Conservation (phyloP, 371 early-diverging fungal genomes). For the Saksenaea oblongispora region DNA sequence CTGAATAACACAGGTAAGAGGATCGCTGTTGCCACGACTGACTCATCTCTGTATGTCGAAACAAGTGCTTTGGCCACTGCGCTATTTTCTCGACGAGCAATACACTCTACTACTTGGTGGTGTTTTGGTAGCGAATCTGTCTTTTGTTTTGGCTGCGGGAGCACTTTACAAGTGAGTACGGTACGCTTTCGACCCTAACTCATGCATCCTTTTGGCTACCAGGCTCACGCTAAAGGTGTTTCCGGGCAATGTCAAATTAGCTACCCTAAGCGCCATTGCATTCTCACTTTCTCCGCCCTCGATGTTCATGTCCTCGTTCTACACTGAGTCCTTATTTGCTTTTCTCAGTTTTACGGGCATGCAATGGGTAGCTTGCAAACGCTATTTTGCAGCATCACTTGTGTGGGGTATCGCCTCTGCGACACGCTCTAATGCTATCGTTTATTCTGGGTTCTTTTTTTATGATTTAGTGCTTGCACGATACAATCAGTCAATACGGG, state of each 20-base stretch:
- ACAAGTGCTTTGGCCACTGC: slow-evolving; percentile 47
- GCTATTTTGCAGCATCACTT: slow-evolving; percentile 41
- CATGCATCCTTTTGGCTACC: neutral
- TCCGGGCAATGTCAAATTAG: slow-evolving; percentile 52
- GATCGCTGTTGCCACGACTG: neutral
- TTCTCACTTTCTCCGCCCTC: slow-evolving; percentile 79
- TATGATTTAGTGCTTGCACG: slow-evolving; percentile 52
- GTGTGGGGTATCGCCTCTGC: slow-evolving; percentile 63
- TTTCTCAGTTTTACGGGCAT: slow-evolving; percentile 79
- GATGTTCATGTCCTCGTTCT: slow-evolving; percentile 87
- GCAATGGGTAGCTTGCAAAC: slow-evolving; percentile 47
- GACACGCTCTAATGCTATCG: slow-evolving; percentile 82
- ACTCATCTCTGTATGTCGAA: neutral
- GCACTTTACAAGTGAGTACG: slow-evolving; percentile 65
- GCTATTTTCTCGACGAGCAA: slow-evolving; percentile 41
- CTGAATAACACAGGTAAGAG: slow-evolving; percentile 49
- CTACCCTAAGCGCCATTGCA: slow-evolving; percentile 68
- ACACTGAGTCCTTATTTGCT: slow-evolving; percentile 90
- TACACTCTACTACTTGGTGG: slow-evolving; percentile 65
- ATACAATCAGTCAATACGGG: slow-evolving; percentile 6
- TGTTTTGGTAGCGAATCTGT: slow-evolving; percentile 67
- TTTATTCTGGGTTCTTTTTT: slow-evolving; percentile 80
- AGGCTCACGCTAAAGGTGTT: slow-evolving; percentile 54
- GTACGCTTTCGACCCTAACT: neutral
- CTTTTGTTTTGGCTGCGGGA: slow-evolving; percentile 78